Base-by-base conservation (phyloP, 495 filamentous ascomycete species). In the Penicillium bovifimosum region DNA sequence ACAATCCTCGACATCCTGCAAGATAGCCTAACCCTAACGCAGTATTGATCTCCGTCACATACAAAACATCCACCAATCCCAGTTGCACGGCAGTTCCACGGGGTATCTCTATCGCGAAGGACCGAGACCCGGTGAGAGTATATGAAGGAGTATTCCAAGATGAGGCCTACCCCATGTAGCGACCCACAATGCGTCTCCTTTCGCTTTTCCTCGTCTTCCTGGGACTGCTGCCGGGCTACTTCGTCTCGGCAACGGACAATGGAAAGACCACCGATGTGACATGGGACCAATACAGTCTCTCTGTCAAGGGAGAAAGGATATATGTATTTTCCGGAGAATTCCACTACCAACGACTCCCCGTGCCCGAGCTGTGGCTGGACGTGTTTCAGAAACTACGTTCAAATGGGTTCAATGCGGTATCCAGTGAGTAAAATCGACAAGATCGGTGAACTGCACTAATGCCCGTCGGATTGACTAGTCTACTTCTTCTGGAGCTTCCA, bases 381-480 rank as follows among this genome's bases (percentile, higher is more conserved):
- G 64, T 84, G n/a, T 73, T 84, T 9, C 70, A 85, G 55, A 86
- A 86, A 57, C 64, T 84, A 38, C 78, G 79, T 53, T 79, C 82
- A 2, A 74, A 75, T 40, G 81, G 82, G 0, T 80, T 74, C 27
- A 83, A 81, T 58, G 73, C 80, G 18, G 67, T 80, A 13, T 73
- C 66, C 1, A 48, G 65, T 63, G 53, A 40, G 55, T 45, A 5
- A 39, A 24, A 9, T 50, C 36, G 28, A 48, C 58, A 35, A 28
- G 3, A 35, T 54, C 53, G 8, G 13, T 0, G 1, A 10, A 13
- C 16, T 44, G 13, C 13, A 10, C 4, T 6, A 24, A 11, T 10
- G 26, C 36, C 39, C 24, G 38, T 29, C 14, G 28, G 20, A 24
- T 4, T 4, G 11, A 13, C 3, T 10, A 64, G 69, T 81, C 13